These are phyloP conservation scores for Ceratocystis ficicola DNA, from an alignment of 2,329 filamentous ascomycete genomes.

Conservation along the genomic window DNA sequence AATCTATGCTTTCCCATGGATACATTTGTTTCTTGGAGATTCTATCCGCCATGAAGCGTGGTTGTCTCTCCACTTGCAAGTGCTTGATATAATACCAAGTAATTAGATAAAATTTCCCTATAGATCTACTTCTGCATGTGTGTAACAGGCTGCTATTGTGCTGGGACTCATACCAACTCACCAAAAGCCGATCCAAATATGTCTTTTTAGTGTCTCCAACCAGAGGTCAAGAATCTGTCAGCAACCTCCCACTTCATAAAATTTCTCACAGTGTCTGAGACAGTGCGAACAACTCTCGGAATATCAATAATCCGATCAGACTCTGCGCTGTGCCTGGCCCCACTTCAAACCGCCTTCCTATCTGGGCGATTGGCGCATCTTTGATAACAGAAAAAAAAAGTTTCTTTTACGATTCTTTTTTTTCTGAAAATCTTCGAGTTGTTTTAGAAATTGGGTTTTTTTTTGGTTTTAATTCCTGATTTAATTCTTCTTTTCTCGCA, in stretches of 20 bases:
- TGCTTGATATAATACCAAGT: no score
- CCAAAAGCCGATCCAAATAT: no score
- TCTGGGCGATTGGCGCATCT: slow-evolving; percentile 20
- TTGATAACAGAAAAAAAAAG: slow-evolving; percentile 23
- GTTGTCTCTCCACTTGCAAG: no score
- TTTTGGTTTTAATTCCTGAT: slow-evolving; percentile 13
- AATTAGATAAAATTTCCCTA: no score
- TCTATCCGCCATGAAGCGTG: no score
- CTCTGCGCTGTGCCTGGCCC: slow-evolving; percentile 19
- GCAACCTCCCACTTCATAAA: not conserved
- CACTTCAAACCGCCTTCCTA: slow-evolving; percentile 20
- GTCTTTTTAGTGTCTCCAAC: not conserved
- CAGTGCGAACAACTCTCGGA: not conserved
- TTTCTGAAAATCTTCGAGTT: not conserved
- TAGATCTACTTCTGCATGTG: no score
- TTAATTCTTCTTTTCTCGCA: slow-evolving; percentile 18
- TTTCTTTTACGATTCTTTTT: slow-evolving; percentile 14
- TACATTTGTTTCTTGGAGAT: not conserved
- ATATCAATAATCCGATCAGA: slow-evolving; percentile 14
- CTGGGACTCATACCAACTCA: no score
- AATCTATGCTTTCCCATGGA: not conserved
- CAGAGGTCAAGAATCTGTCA: slow-evolving; percentile 11
- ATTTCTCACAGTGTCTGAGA: not conserved
- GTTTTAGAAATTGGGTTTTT: slow-evolving; percentile 8
- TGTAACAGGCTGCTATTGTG: no score